Conservation (phyloP, 1,139 yeast genomes). For the Candida glucosophila region DNA sequence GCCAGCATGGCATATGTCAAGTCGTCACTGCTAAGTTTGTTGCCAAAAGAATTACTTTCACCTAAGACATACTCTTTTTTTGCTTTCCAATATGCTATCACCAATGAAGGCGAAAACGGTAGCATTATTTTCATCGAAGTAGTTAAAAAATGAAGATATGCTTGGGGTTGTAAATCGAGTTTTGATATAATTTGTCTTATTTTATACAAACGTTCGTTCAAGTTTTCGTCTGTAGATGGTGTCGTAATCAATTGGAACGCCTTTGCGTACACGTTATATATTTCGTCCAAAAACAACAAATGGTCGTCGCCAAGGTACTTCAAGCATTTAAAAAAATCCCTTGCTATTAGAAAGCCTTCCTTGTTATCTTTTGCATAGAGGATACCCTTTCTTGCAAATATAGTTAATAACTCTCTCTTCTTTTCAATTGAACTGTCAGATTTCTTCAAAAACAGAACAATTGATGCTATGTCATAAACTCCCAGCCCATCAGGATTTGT, state of each 20-base stretch:
- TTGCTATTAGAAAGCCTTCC: conserved; percentile 9
- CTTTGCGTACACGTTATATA: conserved; percentile 11
- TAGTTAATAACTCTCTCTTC: conserved; percentile 13
- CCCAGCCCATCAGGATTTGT: conserved; percentile 6
- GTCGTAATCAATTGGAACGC: conserved; percentile 11
- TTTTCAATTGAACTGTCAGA: conserved; percentile 5
- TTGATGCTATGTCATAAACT: conserved; percentile 7
- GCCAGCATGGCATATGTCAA: conserved; percentile 24
- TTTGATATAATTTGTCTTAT: background rate
- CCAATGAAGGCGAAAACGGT: conserved; percentile 12
- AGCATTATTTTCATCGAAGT: conserved; percentile 13
- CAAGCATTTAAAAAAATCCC: conserved; percentile 12
- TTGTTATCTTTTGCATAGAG: conserved; percentile 6
- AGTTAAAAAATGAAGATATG: conserved; percentile 14
- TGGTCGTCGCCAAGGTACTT: conserved; percentile 13
- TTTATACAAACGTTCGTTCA: background rate
- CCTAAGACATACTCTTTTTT: background rate
- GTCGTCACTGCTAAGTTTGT: conserved; percentile 12
- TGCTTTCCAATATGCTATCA: conserved; percentile 15
- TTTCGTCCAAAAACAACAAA: conserved; percentile 9
- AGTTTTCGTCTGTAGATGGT: background rate
- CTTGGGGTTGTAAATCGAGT: conserved; percentile 1
- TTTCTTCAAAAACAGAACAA: conserved; percentile 10
- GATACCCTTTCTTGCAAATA: conserved; percentile 14
- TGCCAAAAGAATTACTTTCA: background rate